Base-by-base conservation (phyloP, 2,329 filamentous ascomycete genomes). In the Claviceps sp. region DNA sequence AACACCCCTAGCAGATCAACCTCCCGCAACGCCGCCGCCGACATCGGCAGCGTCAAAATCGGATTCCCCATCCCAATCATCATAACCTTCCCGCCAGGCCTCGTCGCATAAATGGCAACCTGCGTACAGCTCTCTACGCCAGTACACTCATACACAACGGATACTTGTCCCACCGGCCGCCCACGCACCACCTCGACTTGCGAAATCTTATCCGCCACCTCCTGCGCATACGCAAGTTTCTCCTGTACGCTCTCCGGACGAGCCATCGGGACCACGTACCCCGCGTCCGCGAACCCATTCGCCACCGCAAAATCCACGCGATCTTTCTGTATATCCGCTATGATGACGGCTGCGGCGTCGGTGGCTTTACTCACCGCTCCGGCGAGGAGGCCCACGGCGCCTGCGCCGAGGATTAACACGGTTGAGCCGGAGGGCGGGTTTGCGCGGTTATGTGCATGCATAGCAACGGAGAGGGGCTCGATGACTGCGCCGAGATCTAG, bases 71-170 rank as follows among this genome's bases (percentile, higher is more conserved):
- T 86, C 53, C 84, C 84, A 47, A 88, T 81, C 19, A 87, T 73
- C 65, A 87, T 72, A 53, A 87, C 73, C 58, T 78, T 82, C 51
- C 85, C 85, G 42, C 85, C 85, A 0, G 84, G 78, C 55, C 75
- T 75, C 14, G 82, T 81, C 2, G 75, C 76, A 60, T 86, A 90
- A 52, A 90, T 88, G 4, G 82, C 77, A 5, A 81, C 80, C 64
- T 90, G 86, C 59, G 89, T 73, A 60, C 85, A 90, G 0, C 80
- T 78, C 62, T 87, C 85, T 22, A 89, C 85, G 8, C 87, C 87
- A 0, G 87, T 90, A 63, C 85, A 89, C 68, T 90, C 86, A 61
- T 85, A 89, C 2, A 85, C 83, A 1, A 79, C 78, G 49, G 80
- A 76, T 0, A 86, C 76, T 61, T 87, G 81, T 0, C 71, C 79